Percentiles rank a stretch among this genome's conserved stretches.
phyloP scores from a whole-genome alignment of 2,329 filamentous ascomycete species.

The Claviceps sp. region DNA sequence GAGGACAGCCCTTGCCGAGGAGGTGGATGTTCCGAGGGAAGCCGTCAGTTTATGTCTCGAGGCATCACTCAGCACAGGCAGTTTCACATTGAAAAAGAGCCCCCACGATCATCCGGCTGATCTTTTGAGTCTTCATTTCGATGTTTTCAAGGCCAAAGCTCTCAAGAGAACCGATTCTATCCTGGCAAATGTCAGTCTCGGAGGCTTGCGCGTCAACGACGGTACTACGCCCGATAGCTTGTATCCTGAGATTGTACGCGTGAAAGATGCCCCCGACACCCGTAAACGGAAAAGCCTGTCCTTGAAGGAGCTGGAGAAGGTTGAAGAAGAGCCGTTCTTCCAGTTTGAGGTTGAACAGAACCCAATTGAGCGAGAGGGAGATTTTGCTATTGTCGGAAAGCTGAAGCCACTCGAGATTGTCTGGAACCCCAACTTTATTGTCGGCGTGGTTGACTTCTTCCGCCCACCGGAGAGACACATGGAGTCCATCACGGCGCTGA shows the following conservation, averaged over 20 bases:
- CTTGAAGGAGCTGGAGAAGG: constrained; percentile 38
- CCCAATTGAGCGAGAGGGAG: constrained; percentile 81
- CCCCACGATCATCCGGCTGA: constrained; percentile 49
- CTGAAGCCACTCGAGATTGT: constrained; percentile 93
- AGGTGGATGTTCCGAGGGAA: constrained; percentile 80
- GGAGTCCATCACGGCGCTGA: constrained; percentile 91
- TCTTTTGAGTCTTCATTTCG: constrained; percentile 83
- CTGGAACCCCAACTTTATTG: constrained; percentile 88
- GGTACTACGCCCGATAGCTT: constrained; percentile 84
- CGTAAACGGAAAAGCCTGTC: constrained; percentile 35
- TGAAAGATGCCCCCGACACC: constrained; percentile 66
- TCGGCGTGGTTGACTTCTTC: constrained; percentile 90
- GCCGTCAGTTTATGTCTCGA: constrained; percentile 88
- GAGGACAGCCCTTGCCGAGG: constrained; percentile 76
- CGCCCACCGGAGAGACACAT: constrained; percentile 92
- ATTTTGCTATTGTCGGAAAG: constrained; percentile 80
- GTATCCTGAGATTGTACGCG: constrained; percentile 87
- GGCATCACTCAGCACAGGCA: constrained; percentile 85
- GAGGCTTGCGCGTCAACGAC: constrained; percentile 87
- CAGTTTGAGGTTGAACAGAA: constrained; percentile 88
- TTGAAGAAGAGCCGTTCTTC: constrained; percentile 67
- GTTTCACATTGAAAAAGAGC: constrained; percentile 83
- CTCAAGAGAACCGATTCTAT: constrained; percentile 84
- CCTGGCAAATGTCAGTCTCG: constrained; percentile 76
- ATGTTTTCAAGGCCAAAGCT: constrained; percentile 83